Base-by-base conservation (phyloP, 108 stramenopile genomes). In the Stephanodiscus minutulus region DNA sequence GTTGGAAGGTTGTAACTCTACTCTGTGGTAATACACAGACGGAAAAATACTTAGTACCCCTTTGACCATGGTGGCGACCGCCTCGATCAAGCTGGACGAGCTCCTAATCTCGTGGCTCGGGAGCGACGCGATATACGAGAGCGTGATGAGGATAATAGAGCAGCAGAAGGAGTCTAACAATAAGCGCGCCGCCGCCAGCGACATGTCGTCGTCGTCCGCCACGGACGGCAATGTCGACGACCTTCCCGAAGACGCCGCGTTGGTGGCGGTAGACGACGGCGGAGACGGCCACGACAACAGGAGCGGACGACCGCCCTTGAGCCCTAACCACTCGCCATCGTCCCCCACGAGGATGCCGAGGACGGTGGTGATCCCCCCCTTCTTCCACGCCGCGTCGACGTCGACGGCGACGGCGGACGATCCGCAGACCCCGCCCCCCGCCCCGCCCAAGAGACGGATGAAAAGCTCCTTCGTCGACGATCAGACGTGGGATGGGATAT, bases 21-120 rank as follows among this genome's bases (percentile, higher is more conserved):
- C n/a, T n/a, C n/a, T n/a, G n/a, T n/a, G n/a, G 47, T 6, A 25
- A 25, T 1, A 21, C n/a, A 52, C n/a, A 52, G 22, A 21, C 18
- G 18, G 50, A 52, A 52, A 5, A n/a, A n/a, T 10, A 21, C 50
- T 7, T 21, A 25, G 47, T n/a, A n/a, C n/a, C n/a, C n/a, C n/a
- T n/a, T n/a, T n/a, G n/a, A 84, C 59, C 61, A 88, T 86, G 85
- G 81, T 82, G 41, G 83, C 80, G 35, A 56, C 70, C 21, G 56
- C 88, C 41, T 82, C 87, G 18, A 87, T 89, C 12, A 93, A 93
- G 82, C 88, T 88, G 87, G 90, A 93, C 72, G 92, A 93, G 68
- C 86, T 93, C 46, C 78, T 93, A 28, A 86, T 89, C 36, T 75
- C 85, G 5, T 93, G 90, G 90, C 62, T 93, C 29, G 79, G 81